These are phyloP conservation scores for Schizophyllum commune DNA, from an alignment of 1,284 basidiomycete genomes.

Conservation along the genomic window DNA sequence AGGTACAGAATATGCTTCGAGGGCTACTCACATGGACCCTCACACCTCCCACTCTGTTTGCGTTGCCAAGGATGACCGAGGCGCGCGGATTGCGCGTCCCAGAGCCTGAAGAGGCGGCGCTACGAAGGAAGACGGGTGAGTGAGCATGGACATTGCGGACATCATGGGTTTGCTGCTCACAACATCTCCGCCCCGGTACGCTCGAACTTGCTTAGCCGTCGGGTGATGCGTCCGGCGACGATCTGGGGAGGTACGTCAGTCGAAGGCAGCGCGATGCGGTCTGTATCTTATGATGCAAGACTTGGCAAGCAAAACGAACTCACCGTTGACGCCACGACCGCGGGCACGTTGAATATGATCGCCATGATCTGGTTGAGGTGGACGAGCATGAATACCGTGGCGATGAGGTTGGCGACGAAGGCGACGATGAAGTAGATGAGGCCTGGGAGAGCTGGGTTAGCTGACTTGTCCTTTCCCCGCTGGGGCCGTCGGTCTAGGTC, in stretches of 20 bases:
- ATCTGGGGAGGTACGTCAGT: slow-evolving; percentile 33
- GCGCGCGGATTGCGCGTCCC: slow-evolving; percentile 20
- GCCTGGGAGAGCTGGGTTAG: slow-evolving; percentile 22
- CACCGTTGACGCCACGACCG: slow-evolving; percentile 19
- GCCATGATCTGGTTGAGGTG: slow-evolving; percentile 54
- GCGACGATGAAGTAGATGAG: slow-evolving; percentile 69
- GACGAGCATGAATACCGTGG: slow-evolving; percentile 59
- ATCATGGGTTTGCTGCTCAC: too few relatives aligned
- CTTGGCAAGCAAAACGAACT: background rate
- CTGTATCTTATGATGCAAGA: background rate
- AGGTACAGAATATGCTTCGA: background rate
- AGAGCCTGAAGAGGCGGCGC: slow-evolving; percentile 21
- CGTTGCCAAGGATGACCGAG: slow-evolving; percentile 33
- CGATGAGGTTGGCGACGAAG: slow-evolving; percentile 51
- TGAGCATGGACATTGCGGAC: too few relatives aligned
- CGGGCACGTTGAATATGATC: slow-evolving; percentile 54
- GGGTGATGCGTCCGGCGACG: slow-evolving; percentile 63
- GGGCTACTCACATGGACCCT: slow-evolving; percentile 13
- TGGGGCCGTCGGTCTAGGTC: too few relatives aligned
- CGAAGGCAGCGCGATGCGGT: too few relatives aligned
- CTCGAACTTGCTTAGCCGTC: slow-evolving; percentile 55
- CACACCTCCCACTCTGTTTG: slow-evolving; percentile 22
- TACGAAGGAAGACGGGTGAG: too few relatives aligned
- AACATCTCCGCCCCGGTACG: slow-evolving; percentile 38
- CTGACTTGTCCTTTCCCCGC: too few relatives aligned